These are phyloP conservation scores for Jackrogersella multiformis DNA, from an alignment of 495 filamentous ascomycete species.

Conservation along the genomic window DNA sequence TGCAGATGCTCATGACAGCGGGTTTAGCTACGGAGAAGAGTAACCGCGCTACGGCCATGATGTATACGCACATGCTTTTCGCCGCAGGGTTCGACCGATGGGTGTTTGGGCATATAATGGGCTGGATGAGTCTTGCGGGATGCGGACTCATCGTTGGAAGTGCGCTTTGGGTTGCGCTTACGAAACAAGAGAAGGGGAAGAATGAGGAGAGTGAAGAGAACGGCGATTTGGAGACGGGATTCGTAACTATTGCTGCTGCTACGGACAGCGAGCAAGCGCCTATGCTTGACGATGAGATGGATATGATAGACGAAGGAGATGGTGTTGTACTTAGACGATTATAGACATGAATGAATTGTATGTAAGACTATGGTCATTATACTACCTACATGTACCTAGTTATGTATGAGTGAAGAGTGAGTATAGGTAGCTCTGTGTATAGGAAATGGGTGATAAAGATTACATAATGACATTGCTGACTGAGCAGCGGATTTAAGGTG, in stretches of 20 bases:
- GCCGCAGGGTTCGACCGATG: constrained; percentile 83
- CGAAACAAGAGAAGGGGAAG: constrained; percentile 48
- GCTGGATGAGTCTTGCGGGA: constrained; percentile 72
- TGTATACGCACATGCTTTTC: constrained; percentile 93
- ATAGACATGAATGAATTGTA: constrained; percentile 5
- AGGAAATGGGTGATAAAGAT: neutral
- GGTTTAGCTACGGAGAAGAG: constrained; percentile 74
- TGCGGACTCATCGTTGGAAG: constrained; percentile 81
- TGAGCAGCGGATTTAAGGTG: neutral
- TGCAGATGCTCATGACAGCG: constrained; percentile 88
- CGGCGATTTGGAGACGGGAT: constrained; percentile 18
- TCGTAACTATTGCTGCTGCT: neutral
- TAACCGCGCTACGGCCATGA: constrained; percentile 84
- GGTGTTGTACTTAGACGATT: constrained; percentile 25
- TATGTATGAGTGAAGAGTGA: neutral
- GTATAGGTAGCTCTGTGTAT: neutral
- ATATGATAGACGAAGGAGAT: constrained; percentile 27
- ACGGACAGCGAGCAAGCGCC: constrained; percentile 39
- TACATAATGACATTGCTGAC: neutral
- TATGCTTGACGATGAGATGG: constrained; percentile 28
- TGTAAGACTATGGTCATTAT: neutral
- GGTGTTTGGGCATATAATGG: constrained; percentile 77
- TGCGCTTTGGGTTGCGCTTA: constrained; percentile 80
- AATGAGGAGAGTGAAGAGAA: constrained; percentile 22
- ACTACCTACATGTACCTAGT: neutral